Evolutionary conservation across 1,284 basidiomycete genomes (phyloP), one percentile per base, ranked within the genome.

Genomic region (Ceratobasidium sp.): DNA sequence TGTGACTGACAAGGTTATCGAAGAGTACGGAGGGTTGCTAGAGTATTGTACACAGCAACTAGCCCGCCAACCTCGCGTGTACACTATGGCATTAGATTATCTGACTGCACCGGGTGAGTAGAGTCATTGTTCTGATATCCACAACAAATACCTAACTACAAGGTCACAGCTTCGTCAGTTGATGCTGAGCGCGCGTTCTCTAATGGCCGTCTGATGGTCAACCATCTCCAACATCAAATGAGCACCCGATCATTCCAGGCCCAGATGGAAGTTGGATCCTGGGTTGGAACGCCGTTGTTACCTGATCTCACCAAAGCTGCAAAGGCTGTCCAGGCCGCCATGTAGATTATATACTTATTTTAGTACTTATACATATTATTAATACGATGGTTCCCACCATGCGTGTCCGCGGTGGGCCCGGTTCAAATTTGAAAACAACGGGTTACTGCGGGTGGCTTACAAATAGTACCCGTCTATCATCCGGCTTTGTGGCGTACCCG

Each of bases 51-150:
- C 57, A 60, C 33, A 60, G 3, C 57, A 60, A 22, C 27, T 60
- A 14, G 22, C 17, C 24, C 31, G 22, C n/a, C n/a, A 36, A 3
- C 57, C 57, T 3, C 29, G 15, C 2, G 57, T 60, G 19, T 60
- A 36, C n/a, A 44, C 29, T 9, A 60, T 60, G 57, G 57, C 57
- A n/a, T 22, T 41, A 8, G 57, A 60, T 29, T 60, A 60, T 41
- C 9, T 60, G 44, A 36, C 57, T 14, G 33, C 57, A 15, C 57
- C 29, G 31, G 57, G 57, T 60, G 44, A n/a, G 31, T 60, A 19
- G 7, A n/a, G n/a, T 60, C 7, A 14, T 6, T 14, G 33, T 41
- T 15, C 57, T 4, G 14, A 41, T 60, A 41, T 17, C 14, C 57
- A 11, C 8, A 56, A 9, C 33, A 3, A 9, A 60, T 2, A 60